Base-by-base conservation (phyloP, 2,329 filamentous ascomycete species). In the Grosmannia serpens region DNA sequence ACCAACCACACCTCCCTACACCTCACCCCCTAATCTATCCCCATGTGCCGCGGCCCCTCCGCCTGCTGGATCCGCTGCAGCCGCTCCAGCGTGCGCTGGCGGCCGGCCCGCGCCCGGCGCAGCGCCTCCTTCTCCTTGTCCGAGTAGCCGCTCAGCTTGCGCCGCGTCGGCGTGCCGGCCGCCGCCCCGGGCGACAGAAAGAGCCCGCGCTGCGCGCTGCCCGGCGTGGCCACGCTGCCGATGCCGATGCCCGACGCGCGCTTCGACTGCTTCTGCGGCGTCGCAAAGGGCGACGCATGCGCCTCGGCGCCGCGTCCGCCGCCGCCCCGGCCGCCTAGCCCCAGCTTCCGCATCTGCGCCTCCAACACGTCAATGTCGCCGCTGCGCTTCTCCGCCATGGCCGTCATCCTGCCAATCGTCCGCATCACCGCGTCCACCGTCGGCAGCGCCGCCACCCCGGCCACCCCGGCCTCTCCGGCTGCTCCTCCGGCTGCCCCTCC, bases 391-490 rank as follows among this genome's bases (percentile, higher is more conserved):
- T 97, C 89, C 0, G 88, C 88, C 86, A 96, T 92, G 60, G 78
- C 82, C 38, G 91, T 96, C 87, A 99, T 91, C 68, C 94, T 96
- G 59, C 79, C 78, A 64, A 99, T 95, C 1, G 94, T 99, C 60
- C 88, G 89, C 64, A 91, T 86, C 24, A 99, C 89, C 0, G 90
- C 89, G 65, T 96, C 94, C 11, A 96, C 89, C 0, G 91, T 96
- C 0, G 94, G 94, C 5, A 86, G 81, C 55, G 79, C 77, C 13
- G 60, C 20, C 7, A 72, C 71, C 59, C 72, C 79, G 64, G 75
- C 80, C 47, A 74, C 5, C 74, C 69, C 57, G 73, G 74, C 22
- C 77, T 13, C 50, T 4, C 50, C 50, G 2, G 10, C 31, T 20
- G 20, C 79, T 22, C 54, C 17, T 78, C 77, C 1, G 80, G n/a